Evolutionary conservation across 805 yeast species (phyloP).

Genomic region (Candida gorgasii): DNA sequence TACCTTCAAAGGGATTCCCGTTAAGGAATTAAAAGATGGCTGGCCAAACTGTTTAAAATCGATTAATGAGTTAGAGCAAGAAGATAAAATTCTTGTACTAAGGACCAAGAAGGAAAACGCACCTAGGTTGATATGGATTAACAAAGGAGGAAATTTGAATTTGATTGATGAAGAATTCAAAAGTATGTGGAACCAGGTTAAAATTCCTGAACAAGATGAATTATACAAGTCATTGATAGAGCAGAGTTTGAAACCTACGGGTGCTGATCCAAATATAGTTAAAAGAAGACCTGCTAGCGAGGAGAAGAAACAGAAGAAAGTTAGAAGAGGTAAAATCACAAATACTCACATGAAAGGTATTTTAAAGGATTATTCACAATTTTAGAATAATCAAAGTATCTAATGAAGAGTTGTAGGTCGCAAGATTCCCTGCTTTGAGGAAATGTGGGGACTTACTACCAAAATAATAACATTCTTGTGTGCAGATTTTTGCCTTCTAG

Average conservation of each 20-base stretch:
- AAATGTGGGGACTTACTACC: too few species aligned
- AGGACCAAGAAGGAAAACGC: slow-evolving; percentile 91
- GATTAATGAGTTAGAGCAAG: slow-evolving; percentile 74
- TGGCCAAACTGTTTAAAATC: slow-evolving; percentile 90
- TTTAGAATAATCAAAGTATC: slow-evolving; percentile 5
- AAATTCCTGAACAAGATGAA: slow-evolving; percentile 79
- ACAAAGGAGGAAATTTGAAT: slow-evolving; percentile 70
- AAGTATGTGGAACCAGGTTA: slow-evolving; percentile 74
- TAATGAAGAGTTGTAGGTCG: too few species aligned
- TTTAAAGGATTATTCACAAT: slow-evolving; percentile 73
- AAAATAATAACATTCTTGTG: too few species aligned
- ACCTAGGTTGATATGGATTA: slow-evolving; percentile 93
- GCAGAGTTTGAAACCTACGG: slow-evolving; percentile 92
- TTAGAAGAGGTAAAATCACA: slow-evolving; percentile 90
- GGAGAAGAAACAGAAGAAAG: slow-evolving; percentile 83
- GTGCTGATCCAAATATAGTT: slow-evolving; percentile 95
- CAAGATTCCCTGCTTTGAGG: too few species aligned
- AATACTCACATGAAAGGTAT: slow-evolving; percentile 97
- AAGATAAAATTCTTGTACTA: slow-evolving; percentile 75
- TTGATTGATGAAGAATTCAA: slow-evolving; percentile 80
- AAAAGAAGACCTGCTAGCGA: slow-evolving; percentile 60
- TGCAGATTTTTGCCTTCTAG: too few species aligned
- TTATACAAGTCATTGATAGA: slow-evolving; percentile 76
- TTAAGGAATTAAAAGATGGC: slow-evolving; percentile 82
- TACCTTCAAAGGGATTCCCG: slow-evolving; percentile 84